Evolutionary conservation across 352 stramenopile genomes (phyloP).

Genomic region (Phytophthora sp.): DNA sequence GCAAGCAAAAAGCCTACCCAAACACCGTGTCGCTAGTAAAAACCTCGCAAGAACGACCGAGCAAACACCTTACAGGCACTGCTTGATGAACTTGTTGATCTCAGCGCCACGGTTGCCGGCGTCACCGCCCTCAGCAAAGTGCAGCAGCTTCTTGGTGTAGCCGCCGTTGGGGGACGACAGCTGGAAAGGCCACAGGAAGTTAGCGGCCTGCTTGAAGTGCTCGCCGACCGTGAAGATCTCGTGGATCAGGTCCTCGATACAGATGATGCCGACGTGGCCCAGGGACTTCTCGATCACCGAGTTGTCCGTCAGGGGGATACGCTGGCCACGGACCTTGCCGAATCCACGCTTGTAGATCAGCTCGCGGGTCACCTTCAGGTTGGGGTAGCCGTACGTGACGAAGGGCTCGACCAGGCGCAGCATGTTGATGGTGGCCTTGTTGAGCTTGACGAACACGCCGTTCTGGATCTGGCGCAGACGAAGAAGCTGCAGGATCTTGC

Average conservation of each 20-base stretch:
- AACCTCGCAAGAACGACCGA: conserved; percentile 11
- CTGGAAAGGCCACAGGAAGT: conserved; percentile 99
- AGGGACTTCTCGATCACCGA: conserved; percentile 96
- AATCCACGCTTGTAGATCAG: conserved; percentile 99
- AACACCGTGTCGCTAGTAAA: conserved; percentile 22
- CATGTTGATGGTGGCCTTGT: conserved; percentile 99
- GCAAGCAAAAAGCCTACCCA: neutral
- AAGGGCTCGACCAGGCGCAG: conserved; percentile 98
- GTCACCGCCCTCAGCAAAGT: conserved; percentile 95
- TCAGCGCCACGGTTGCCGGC: conserved; percentile 91
- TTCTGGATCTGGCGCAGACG: conserved; percentile 99
- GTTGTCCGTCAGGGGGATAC: conserved; percentile 98
- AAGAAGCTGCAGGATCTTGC: conserved; percentile 99
- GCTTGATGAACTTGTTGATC: conserved; percentile 96
- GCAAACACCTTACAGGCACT: conserved; percentile 88
- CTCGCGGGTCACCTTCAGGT: conserved; percentile 97
- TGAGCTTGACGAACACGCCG: conserved; percentile 99
- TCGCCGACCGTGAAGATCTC: conserved; percentile 99
- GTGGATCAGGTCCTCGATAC: conserved; percentile 99
- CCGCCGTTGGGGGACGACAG: conserved; percentile 96
- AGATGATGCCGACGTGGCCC: conserved; percentile 96
- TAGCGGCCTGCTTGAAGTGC: conserved; percentile 99
- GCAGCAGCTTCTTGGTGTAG: conserved; percentile 95
- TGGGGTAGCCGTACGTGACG: conserved; percentile 98
- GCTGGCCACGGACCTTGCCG: conserved; percentile 98